These are phyloP conservation scores for Termitomyces sp. DNA, from an alignment of 768 basidiomycete genomes.

Conservation along the genomic window DNA sequence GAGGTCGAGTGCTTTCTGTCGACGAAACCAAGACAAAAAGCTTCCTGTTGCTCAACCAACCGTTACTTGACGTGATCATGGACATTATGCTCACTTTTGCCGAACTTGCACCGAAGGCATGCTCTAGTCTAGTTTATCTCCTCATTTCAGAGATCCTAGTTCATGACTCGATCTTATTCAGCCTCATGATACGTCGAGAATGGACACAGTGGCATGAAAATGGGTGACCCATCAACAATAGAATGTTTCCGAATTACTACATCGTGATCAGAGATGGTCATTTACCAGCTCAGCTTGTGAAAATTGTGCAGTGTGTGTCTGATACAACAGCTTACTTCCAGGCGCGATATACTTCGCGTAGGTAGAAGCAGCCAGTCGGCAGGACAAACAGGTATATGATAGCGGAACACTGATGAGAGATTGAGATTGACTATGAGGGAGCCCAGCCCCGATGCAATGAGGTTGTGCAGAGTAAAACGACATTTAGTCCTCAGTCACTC, in stretches of 20 bases:
- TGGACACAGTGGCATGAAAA: neutral
- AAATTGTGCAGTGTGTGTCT: neutral
- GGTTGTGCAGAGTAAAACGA: too few species aligned
- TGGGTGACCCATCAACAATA: neutral
- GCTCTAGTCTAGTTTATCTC: neutral
- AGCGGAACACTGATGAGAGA: too few species aligned
- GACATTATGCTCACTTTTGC: neutral
- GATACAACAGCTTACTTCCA: neutral
- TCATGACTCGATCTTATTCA: neutral
- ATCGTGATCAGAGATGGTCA: neutral
- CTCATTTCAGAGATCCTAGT: too few species aligned
- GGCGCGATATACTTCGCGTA: neutral
- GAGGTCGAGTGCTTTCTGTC: neutral
- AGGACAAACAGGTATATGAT: too few species aligned
- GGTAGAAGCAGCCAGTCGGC: too few species aligned
- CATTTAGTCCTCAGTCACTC: too few species aligned
- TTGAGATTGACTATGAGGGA: too few species aligned
- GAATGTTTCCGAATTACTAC: neutral
- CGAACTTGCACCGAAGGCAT: neutral
- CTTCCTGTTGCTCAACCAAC: neutral
- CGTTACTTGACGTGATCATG: neutral
- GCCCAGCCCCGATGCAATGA: too few species aligned
- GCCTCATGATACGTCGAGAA: neutral
- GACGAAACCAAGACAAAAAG: neutral
- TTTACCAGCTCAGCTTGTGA: neutral